phyloP scores from a whole-genome alignment of 2,329 filamentous ascomycete species.

The Periconia sp. region DNA sequence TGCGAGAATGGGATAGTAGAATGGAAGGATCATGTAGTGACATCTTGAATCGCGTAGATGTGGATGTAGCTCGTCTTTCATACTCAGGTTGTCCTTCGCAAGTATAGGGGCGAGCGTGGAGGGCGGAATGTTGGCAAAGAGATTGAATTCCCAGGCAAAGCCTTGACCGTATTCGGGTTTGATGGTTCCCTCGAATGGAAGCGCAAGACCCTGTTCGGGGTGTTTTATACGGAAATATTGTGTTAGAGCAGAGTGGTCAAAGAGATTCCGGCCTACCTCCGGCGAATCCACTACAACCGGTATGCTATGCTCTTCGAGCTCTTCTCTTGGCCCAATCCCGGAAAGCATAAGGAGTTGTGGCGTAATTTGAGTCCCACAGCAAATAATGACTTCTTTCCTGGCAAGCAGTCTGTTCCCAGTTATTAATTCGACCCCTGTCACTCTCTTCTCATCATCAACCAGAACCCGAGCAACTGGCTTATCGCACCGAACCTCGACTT shows the following conservation, averaged over 20 bases:
- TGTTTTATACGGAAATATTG: constrained; percentile 24
- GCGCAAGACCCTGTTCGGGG: constrained; percentile 20
- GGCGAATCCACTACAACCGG: constrained; percentile 17
- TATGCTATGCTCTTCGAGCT: constrained; percentile 23
- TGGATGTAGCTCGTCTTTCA: constrained; percentile 1
- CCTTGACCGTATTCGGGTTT: constrained; percentile 26
- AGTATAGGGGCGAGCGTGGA: constrained; percentile 6
- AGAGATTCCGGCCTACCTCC: constrained; percentile 32
- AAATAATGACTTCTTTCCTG: constrained; percentile 51
- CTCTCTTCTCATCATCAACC: constrained; percentile 15
- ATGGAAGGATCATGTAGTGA: constrained; percentile 18
- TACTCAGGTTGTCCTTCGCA: background rate
- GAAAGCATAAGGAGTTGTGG: constrained; percentile 48
- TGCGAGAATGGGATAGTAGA: constrained; percentile 10
- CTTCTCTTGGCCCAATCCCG: constrained; percentile 37
- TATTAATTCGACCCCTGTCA: constrained; percentile 42
- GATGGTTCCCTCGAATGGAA: constrained; percentile 17
- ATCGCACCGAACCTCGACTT: constrained; percentile 16
- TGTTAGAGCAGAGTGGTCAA: constrained; percentile 20
- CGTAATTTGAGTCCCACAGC: constrained; percentile 44
- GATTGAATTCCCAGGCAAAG: constrained; percentile 17
- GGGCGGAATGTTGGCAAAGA: constrained; percentile 19
- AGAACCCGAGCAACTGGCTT: constrained; percentile 18
- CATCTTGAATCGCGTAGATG: constrained; percentile 15
- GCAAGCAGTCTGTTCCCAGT: constrained; percentile 7